Percentiles rank a stretch among this genome's conserved stretches.
Conservation (phyloP, 2,329 filamentous ascomycete genomes). For the Tricladium varicosporioides region DNA sequence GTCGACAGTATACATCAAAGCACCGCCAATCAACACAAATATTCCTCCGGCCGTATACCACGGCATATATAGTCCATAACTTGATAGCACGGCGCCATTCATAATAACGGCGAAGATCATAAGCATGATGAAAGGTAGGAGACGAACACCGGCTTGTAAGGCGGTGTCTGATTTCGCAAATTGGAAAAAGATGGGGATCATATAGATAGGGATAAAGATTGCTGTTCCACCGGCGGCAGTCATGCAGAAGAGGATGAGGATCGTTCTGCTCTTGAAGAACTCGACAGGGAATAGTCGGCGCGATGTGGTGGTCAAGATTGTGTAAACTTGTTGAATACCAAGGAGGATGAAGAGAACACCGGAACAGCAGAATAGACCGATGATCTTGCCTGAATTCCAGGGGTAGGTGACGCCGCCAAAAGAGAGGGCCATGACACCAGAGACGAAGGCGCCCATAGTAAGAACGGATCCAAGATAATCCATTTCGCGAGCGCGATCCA, state of each 20-base stretch:
- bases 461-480: slow-evolving; percentile 30
- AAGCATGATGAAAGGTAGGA: slow-evolving; percentile 37
- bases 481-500: slow-evolving; percentile 25
- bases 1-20: slow-evolving; percentile 34
- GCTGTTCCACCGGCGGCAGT: slow-evolving; percentile 29
- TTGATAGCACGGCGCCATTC: slow-evolving; percentile 35
- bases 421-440: slow-evolving; percentile 35
- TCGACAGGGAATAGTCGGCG: slow-evolving; percentile 32
- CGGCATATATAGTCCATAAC: slow-evolving; percentile 39
- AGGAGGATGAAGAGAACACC: slow-evolving; percentile 35
- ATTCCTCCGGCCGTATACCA: slow-evolving; percentile 38
- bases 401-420: slow-evolving; percentile 34
- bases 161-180: slow-evolving; percentile 48
- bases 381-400: slow-evolving; percentile 31
- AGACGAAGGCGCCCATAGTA: slow-evolving; percentile 34
- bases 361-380: slow-evolving; percentile 42
- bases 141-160: slow-evolving; percentile 42
- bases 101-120: slow-evolving; percentile 36
- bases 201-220: slow-evolving; percentile 30
- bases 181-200: slow-evolving; percentile 50
- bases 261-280: slow-evolving; percentile 37
- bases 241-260: slow-evolving; percentile 38
- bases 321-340: slow-evolving; percentile 27
- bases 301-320: slow-evolving; percentile 26
- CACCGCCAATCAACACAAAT: slow-evolving; percentile 36